Percentiles rank a stretch among this genome's conserved stretches.
These are phyloP conservation scores for Diophrys sp. DNA, from an alignment of 73 alveolate species.

Conservation along the genomic window DNA sequence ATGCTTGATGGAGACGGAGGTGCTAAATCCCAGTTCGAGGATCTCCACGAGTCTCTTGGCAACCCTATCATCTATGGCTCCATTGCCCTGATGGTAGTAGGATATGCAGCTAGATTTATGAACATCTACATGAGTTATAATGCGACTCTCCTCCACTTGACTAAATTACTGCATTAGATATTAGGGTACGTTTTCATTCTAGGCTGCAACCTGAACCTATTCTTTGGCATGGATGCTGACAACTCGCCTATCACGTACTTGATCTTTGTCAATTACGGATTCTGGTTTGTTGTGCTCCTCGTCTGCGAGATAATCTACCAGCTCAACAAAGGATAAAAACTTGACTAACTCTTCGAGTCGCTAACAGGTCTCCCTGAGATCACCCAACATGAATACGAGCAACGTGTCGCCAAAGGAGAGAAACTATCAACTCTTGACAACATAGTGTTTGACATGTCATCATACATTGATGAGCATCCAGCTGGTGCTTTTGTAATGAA, in stretches of 20 bases:
- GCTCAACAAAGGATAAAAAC: background rate
- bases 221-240: background rate
- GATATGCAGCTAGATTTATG: background rate
- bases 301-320: background rate
- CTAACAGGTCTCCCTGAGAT: background rate
- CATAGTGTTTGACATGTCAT: slow-evolving; percentile 23
- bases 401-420: slow-evolving; percentile 7
- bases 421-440: slow-evolving; percentile 28
- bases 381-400: background rate
- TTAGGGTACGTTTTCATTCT: background rate
- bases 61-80: background rate
- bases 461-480: slow-evolving; percentile 39
- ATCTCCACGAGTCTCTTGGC: background rate
- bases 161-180: background rate
- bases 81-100: background rate
- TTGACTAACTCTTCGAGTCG: background rate
- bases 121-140: background rate
- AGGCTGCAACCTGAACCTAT: background rate
- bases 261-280: background rate
- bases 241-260: background rate
- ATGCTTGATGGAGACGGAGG: slow-evolving; percentile 3
- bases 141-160: background rate
- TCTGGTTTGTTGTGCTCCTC: background rate
- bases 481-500: slow-evolving; percentile 39
- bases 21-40: background rate